Conservation (phyloP, 2,329 filamentous ascomycete species). For the Trichophyton simii region DNA sequence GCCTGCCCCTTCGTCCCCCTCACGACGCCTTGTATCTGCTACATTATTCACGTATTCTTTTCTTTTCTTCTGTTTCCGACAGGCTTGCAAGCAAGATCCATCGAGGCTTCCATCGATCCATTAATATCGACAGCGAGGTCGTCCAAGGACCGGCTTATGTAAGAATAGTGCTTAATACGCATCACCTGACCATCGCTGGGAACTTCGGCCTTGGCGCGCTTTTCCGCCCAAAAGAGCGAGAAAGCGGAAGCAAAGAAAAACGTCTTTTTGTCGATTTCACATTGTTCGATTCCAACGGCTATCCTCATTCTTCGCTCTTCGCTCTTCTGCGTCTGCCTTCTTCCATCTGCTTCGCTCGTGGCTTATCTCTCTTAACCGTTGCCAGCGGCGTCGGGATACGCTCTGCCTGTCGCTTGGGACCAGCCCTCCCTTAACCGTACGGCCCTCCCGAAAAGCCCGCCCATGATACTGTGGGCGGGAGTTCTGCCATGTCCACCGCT, state of each 20-base stretch:
- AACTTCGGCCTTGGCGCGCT: neutral
- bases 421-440: neutral
- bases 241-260: neutral
- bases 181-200: neutral
- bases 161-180: neutral
- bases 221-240: neutral
- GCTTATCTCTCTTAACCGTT: neutral
- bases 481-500: slow-evolving; percentile 12
- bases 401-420: too few relatives aligned
- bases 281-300: neutral
- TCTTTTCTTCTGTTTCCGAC: neutral
- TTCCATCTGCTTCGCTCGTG: neutral
- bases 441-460: neutral
- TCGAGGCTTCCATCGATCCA: too few relatives aligned
- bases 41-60: neutral
- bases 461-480: neutral
- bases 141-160: neutral
- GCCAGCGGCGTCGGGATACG: neutral
- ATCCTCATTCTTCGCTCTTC: neutral
- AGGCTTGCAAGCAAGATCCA: neutral
- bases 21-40: neutral
- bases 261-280: too few relatives aligned
- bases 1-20: neutral
- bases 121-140: too few relatives aligned
- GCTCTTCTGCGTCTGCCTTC: neutral